Evolutionary conservation across 2,329 filamentous ascomycete genomes (phyloP).

Genomic region (Parastagonospora nodorum): DNA sequence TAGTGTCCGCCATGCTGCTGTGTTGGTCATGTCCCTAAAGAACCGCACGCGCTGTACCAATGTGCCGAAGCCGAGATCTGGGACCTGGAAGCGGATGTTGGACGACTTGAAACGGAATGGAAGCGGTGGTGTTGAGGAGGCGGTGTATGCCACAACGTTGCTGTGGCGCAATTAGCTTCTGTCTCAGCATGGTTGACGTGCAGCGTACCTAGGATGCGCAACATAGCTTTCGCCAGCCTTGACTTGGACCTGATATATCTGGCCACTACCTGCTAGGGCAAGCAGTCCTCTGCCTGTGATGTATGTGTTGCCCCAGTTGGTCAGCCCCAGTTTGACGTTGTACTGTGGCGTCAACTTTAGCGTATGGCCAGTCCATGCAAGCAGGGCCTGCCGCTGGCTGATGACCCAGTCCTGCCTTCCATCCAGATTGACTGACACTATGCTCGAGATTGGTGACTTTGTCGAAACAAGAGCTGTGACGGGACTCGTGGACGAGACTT

Average conservation of each 20-base stretch:
- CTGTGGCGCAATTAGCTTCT: constrained; percentile 47
- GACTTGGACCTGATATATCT: constrained; percentile 84
- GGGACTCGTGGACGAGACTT: constrained; percentile 81
- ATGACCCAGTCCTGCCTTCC: constrained; percentile 96
- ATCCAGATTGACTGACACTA: constrained; percentile 86
- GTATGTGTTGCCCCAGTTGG: constrained; percentile 90
- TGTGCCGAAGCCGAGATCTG: constrained; percentile 65
- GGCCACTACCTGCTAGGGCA: constrained; percentile 82
- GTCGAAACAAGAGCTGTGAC: constrained; percentile 88
- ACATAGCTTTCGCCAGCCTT: constrained; percentile 86
- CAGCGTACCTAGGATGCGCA: constrained; percentile 72
- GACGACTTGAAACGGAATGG: constrained; percentile 88
- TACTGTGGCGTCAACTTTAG: constrained; percentile 76
- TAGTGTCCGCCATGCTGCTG: constrained; percentile 72
- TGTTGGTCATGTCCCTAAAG: constrained; percentile 72
- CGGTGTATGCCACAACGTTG: constrained; percentile 88
- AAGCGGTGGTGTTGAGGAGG: constrained; percentile 72
- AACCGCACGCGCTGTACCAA: constrained; percentile 74
- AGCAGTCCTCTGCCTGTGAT: constrained; percentile 87
- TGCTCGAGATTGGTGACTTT: constrained; percentile 83
- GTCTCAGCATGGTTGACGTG: not conserved
- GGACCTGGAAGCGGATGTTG: constrained; percentile 76
- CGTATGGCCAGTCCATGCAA: constrained; percentile 97
- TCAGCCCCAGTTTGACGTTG: constrained; percentile 74
- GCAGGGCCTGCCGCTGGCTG: constrained; percentile 79